Evolutionary conservation across 164 flowering plant genomes (phyloP).

Genomic region (Amborella trichopoda): DNA sequence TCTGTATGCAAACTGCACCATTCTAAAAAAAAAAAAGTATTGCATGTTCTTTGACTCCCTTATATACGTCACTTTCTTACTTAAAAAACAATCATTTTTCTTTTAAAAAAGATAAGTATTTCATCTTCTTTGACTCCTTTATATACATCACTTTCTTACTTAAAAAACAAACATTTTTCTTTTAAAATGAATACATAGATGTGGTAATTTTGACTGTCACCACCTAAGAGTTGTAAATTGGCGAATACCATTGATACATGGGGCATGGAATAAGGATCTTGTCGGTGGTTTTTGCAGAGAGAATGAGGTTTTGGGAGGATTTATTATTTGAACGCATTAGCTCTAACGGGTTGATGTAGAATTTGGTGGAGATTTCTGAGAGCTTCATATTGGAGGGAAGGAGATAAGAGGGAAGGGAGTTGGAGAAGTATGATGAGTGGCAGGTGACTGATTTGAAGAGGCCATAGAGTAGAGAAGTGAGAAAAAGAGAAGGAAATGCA

Average conservation of each 20-base stretch:
- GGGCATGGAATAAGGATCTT: slow-evolving; percentile 20
- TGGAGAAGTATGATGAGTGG: slow-evolving; percentile 13
- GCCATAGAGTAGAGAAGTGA: slow-evolving; percentile 1
- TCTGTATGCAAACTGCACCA: too few relatives aligned
- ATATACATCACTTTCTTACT: too few relatives aligned
- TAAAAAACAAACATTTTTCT: too few relatives aligned
- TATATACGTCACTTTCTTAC: too few relatives aligned
- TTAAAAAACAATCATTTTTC: too few relatives aligned
- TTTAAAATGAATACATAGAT: too few relatives aligned
- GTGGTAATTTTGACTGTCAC: too few relatives aligned
- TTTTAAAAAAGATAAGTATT: too few relatives aligned
- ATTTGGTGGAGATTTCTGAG: slow-evolving; percentile 15
- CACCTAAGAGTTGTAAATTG: slow-evolving; percentile 12
- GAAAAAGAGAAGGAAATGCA: neutral
- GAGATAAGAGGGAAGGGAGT: slow-evolving; percentile 18
- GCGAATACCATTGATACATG: slow-evolving; percentile 23
- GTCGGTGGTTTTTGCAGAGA: slow-evolving; percentile 4
- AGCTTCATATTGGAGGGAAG: slow-evolving; percentile 17
- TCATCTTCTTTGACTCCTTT: too few relatives aligned
- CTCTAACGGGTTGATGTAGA: slow-evolving; percentile 8
- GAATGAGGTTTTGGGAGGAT: slow-evolving; percentile 1
- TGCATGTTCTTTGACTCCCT: too few relatives aligned
- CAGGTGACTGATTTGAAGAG: slow-evolving; percentile 17
- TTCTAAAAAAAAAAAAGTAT: too few relatives aligned
- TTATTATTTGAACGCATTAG: slow-evolving; percentile 11